Conservation (phyloP, 1,139 yeast species). For the Scheffersomyces cryptocercus region DNA sequence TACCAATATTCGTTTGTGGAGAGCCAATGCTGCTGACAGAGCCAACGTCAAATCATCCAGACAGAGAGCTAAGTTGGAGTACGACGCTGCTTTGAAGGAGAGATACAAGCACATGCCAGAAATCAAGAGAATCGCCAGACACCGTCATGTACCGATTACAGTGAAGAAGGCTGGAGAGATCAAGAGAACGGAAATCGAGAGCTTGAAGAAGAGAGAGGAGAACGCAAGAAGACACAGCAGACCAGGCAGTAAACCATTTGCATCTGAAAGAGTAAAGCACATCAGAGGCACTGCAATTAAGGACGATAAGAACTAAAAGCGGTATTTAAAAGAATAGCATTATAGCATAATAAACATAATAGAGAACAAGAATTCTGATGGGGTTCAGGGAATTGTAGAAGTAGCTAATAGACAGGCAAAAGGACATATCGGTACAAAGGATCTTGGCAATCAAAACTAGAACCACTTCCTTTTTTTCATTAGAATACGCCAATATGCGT, state of each 20-base stretch:
- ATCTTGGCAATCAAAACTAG: no score
- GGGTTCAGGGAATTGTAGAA: neutral
- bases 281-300: constrained; percentile 80
- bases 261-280: constrained; percentile 80
- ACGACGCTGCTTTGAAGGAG: constrained; percentile 88
- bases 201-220: constrained; percentile 77
- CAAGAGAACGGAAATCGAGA: constrained; percentile 69
- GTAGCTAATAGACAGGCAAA: no score
- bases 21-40: constrained; percentile 83
- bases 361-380: neutral
- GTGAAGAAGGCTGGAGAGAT: constrained; percentile 88
- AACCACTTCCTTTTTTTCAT: no score
- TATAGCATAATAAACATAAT: neutral
- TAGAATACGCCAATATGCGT: no score
- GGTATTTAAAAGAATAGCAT: neutral
- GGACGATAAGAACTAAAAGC: constrained; percentile 17
- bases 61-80: constrained; percentile 82
- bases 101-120: constrained; percentile 97
- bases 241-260: constrained; percentile 63
- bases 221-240: constrained; percentile 79
- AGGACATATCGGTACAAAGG: no score
- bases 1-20: constrained; percentile 92
- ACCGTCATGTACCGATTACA: constrained; percentile 85
- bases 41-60: constrained; percentile 78
- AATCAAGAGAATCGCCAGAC: constrained; percentile 83